Conservation (phyloP, 2,329 filamentous ascomycete species). For the Biscogniauxia mediterranea region DNA sequence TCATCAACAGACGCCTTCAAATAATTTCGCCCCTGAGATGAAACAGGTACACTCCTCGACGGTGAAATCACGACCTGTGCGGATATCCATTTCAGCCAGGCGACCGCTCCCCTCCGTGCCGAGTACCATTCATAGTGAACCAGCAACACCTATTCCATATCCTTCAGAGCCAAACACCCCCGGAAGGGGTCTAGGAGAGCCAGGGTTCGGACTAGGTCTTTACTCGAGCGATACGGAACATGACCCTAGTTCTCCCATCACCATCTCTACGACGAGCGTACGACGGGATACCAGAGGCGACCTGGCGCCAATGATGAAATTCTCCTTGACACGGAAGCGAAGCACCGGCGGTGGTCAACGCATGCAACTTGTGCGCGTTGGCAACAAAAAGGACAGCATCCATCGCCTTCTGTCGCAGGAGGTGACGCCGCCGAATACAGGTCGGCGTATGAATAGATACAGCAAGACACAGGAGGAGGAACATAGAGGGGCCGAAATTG, state of each 20-base stretch:
- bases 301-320: slow-evolving; percentile 8
- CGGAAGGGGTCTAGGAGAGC: not conserved
- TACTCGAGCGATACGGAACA: slow-evolving; percentile 1
- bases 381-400: slow-evolving; percentile 1
- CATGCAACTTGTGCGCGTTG: slow-evolving; percentile 8
- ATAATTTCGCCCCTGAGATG: not conserved
- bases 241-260: not conserved
- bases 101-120: not conserved
- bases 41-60: not conserved
- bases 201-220: slow-evolving; percentile 7
- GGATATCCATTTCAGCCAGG: not conserved
- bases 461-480: not conserved
- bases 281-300: not conserved
- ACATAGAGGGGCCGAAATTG: not conserved
- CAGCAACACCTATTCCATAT: not conserved
- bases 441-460: not conserved
- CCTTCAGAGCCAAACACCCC: not conserved
- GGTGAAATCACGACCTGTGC: not conserved
- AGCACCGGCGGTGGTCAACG: slow-evolving; percentile 4
- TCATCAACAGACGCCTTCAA: not conserved
- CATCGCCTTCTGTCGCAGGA: slow-evolving; percentile 1
- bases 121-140: not conserved
- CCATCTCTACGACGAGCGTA: not conserved
- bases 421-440: not conserved
- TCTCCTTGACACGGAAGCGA: slow-evolving; percentile 3